Evolutionary conservation across 2,329 filamentous ascomycete species (phyloP), one percentile per base, ranked within the genome.

Genomic region (Alternaria rosae): DNA sequence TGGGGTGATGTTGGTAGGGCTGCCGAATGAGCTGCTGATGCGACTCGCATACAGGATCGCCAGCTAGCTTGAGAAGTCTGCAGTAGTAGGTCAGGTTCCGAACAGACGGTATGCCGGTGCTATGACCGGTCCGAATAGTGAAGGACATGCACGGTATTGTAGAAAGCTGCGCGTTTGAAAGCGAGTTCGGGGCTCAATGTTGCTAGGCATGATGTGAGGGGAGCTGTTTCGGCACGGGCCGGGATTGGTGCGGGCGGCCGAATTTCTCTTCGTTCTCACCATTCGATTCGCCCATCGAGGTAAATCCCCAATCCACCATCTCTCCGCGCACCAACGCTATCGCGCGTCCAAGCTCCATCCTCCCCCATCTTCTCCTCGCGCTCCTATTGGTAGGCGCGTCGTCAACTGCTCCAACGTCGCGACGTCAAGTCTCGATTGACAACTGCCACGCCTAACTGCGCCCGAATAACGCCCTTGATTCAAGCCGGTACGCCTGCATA

Each of bases 11-110:
- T 30, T 43, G 58, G 63, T 73, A 74, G 70, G 70, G 72, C 72
- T 72, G 70, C 64, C 70, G 70, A 61, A 74, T 72, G 64, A 67
- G 66, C 53, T 61, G 66, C 52, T 57, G 38, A 53, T 57, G 52
- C 56, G 50, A 50, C 50, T 54, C 51, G 55, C 64, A 70, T 67
- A 54, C 62, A 70, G 65, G 67, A 67, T 69, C 68, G 62, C 67
- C 61, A 41, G 42, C 59, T 61, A 61, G 59, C 47, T 48, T n/a
- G 30, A 57, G 52, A 21, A 26, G 35, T 38, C 43, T 64, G 61
- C 57, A 57, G 53, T 15, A 21, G 30, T 53, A 51, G 47, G 47
- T 28, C 32, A 23, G 30, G 47, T 51, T 51, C 47, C 47, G 21
- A 43, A 42, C 54, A 45, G 45, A 55, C 54, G 55, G 38, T 51